Evolutionary conservation across 495 filamentous ascomycete genomes (phyloP).

Genomic region (Clavariopsis aquatica): DNA sequence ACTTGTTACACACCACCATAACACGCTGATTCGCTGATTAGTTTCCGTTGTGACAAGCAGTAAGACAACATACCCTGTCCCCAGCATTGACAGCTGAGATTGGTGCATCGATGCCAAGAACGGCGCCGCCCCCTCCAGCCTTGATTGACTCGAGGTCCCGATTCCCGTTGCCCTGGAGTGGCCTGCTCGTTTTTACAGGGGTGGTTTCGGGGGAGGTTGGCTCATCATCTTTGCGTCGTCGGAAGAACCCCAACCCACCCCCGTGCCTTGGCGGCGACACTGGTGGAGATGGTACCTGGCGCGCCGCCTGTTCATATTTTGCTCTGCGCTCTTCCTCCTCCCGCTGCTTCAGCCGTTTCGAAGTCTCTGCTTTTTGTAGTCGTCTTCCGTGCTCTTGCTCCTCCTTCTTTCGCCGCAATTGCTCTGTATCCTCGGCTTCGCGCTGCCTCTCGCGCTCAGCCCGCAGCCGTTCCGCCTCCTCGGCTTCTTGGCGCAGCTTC

Average conservation of each 20-base stretch:
- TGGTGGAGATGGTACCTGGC: slow-evolving; percentile 25
- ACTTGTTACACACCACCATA: slow-evolving; percentile 65
- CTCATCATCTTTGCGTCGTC: slow-evolving; percentile 23
- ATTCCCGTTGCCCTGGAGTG: slow-evolving; percentile 18
- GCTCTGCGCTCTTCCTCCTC: slow-evolving; percentile 32
- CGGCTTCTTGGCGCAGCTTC: slow-evolving; percentile 21
- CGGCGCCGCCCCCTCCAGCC: slow-evolving; percentile 51
- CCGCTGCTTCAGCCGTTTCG: slow-evolving; percentile 8
- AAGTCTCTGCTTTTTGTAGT: slow-evolving; percentile 25
- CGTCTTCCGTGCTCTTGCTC: slow-evolving; percentile 28
- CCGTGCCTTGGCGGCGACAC: slow-evolving; percentile 27
- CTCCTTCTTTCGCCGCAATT: slow-evolving; percentile 26
- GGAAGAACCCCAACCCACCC: slow-evolving; percentile 31
- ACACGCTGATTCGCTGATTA: slow-evolving; percentile 52
- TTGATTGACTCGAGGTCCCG: slow-evolving; percentile 39
- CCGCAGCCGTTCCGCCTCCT: slow-evolving; percentile 32
- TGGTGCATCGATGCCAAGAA: slow-evolving; percentile 75
- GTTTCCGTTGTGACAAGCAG: slow-evolving; percentile 6
- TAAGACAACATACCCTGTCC: slow-evolving; percentile 57
- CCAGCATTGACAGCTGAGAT: slow-evolving; percentile 81
- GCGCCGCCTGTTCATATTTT: slow-evolving; percentile 18
- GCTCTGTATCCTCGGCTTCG: slow-evolving; percentile 30
- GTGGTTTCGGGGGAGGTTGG: background rate
- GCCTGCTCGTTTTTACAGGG: background rate
- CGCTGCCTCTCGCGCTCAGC: slow-evolving; percentile 8